A percentile compares a stretch with the other conserved stretches of the same genome.
phyloP scores from a whole-genome alignment of 2,329 filamentous ascomycete species.

The Microcyclospora pomicola region DNA sequence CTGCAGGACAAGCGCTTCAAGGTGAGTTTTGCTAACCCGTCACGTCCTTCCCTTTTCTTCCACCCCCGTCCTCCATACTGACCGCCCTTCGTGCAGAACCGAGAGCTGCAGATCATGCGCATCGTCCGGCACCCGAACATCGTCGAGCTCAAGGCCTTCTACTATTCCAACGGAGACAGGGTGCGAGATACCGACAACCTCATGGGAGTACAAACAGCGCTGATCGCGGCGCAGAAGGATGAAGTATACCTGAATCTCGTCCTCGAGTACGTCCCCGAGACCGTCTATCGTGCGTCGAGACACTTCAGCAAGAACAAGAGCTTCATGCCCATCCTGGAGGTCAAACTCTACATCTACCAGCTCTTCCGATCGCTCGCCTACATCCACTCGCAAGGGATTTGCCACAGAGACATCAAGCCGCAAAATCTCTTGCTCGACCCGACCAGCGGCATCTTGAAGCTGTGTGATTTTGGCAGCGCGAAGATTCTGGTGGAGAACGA shows the following conservation, averaged over 20 bases:
- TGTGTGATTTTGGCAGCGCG: constrained; percentile 97
- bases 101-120: constrained; percentile 98
- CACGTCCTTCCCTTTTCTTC: not conserved
- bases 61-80: constrained; percentile 10
- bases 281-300: constrained; percentile 90
- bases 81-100: constrained; percentile 51
- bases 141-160: constrained; percentile 97
- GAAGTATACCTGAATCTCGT: constrained; percentile 98
- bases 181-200: constrained; percentile 39
- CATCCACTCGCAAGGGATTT: constrained; percentile 98
- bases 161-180: constrained; percentile 97
- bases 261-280: constrained; percentile 95
- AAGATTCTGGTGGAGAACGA: constrained; percentile 98
- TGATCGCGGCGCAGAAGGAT: constrained; percentile 46
- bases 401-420: constrained; percentile 97
- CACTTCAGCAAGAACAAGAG: constrained; percentile 99
- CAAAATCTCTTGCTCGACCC: constrained; percentile 94
- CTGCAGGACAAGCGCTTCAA: constrained; percentile 99
- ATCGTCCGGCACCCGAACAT: constrained; percentile 99
- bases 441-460: constrained; percentile 78
- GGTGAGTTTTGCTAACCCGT: constrained; percentile 36
- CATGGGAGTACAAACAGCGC: constrained; percentile 24
- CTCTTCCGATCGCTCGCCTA: constrained; percentile 96
- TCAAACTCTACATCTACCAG: constrained; percentile 99
- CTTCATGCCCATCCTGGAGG: constrained; percentile 95